A percentile compares a stretch with the other conserved stretches of the same genome.
Conservation (phyloP, 768 basidiomycete genomes). For the Russula dissimulans region DNA sequence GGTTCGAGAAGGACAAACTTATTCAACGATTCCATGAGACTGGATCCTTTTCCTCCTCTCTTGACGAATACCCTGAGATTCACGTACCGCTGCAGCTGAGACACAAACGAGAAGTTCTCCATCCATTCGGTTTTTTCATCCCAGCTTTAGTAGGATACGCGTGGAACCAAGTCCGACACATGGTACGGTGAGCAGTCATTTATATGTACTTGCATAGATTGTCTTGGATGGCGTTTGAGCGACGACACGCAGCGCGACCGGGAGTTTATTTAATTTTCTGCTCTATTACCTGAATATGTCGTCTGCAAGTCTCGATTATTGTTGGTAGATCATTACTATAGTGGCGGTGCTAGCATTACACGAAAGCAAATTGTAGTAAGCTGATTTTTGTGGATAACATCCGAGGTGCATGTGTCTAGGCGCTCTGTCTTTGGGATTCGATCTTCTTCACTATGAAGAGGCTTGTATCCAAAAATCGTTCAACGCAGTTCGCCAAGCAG, state of each 20-base stretch:
- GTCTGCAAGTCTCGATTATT: neutral
- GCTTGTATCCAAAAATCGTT: slow-evolving; percentile 83
- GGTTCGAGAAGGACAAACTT: slow-evolving; percentile 77
- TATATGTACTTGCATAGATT: neutral
- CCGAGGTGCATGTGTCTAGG: slow-evolving; percentile 21
- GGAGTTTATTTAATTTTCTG: neutral
- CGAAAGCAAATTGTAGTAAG: neutral
- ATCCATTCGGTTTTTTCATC: slow-evolving; percentile 64
- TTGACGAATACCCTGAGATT: slow-evolving; percentile 25
- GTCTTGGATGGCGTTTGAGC: neutral
- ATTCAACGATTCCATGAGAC: slow-evolving; percentile 58
- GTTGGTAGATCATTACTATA: neutral
- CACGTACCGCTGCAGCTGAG: slow-evolving; percentile 55
- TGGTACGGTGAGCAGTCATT: neutral
- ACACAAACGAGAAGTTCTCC: slow-evolving; percentile 43
- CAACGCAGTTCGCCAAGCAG: slow-evolving; percentile 86
- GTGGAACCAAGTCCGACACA: slow-evolving; percentile 27
- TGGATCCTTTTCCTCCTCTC: slow-evolving; percentile 34
- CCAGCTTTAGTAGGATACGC: slow-evolving; percentile 45
- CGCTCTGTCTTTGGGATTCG: slow-evolving; percentile 25
- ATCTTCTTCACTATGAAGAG: slow-evolving; percentile 70
- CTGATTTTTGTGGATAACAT: neutral
- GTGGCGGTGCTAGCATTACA: neutral
- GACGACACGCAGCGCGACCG: no score
- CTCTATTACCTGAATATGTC: neutral